phyloP scores from a whole-genome alignment of 139 green algal species.

The Haematococcus lacustris region DNA sequence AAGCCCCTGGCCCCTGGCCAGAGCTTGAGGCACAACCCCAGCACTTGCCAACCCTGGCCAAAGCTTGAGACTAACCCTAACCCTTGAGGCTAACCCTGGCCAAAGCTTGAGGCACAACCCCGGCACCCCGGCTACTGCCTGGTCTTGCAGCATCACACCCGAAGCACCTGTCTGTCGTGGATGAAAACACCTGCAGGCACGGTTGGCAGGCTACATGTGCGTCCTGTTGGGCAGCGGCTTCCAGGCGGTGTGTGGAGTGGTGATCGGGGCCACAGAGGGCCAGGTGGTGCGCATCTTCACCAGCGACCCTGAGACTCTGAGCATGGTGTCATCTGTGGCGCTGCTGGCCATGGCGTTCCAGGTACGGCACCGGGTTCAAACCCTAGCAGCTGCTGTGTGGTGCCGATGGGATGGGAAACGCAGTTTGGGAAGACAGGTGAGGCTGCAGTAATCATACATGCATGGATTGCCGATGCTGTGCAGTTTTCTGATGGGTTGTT shows the following conservation, averaged over 20 bases:
- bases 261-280: slow-evolving; percentile 7
- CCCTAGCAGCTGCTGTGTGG: neutral
- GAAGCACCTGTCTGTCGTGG: too few species aligned
- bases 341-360: slow-evolving; percentile 20
- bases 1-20: neutral
- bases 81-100: too few species aligned
- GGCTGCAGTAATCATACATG: too few species aligned
- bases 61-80: too few species aligned
- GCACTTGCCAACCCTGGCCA: too few species aligned
- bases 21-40: too few species aligned
- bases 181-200: neutral
- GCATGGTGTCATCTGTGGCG: slow-evolving; percentile 4
- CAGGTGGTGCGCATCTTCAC: slow-evolving; percentile 23
- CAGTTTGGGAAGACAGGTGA: neutral
- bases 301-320: slow-evolving; percentile 2
- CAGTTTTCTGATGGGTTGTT: slow-evolving; percentile 37
- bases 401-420: neutral
- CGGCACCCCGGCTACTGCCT: too few species aligned
- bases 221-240: slow-evolving; percentile 15
- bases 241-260: slow-evolving; percentile 10
- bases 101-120: too few species aligned
- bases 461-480: too few species aligned
- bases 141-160: too few species aligned
- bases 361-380: neutral
- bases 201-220: slow-evolving; percentile 16